Evolutionary conservation across 2,329 filamentous ascomycete species (phyloP), one percentile per base, ranked within the genome.

Genomic region (Penicillium olsonii): DNA sequence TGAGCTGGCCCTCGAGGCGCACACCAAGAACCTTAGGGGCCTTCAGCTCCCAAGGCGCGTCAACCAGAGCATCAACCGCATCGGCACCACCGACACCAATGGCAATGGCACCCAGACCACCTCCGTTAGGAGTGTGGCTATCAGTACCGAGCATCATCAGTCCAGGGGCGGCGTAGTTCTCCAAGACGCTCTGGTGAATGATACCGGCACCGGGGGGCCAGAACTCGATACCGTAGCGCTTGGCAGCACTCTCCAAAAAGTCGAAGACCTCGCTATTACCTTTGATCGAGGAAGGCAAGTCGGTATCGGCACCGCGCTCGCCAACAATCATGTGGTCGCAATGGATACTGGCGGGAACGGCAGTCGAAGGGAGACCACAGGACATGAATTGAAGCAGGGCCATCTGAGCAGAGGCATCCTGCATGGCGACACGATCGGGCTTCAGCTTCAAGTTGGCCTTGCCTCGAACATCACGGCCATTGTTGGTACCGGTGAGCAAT

Each of bases 271-370:
- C 94, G 71, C 91, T 91, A 74, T 99, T 99, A 39, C 88, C 87
- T 72, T 87, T 80, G 55, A 99, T 95, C 35, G 91, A 94, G 26
- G 87, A 84, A 22, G 87, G 83, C 54, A 99, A 75, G 75, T 99
- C 94, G 19, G 84, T 82, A 63, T 92, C 87, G 29, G 92, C 94
- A 51, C 94, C 94, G 68, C 86, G 88, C 74, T 95, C 87, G 48
- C 92, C 94, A 24, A 97, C 92, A 75, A 99, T 97, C 85, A 99
- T 87, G 73, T 99, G 94, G 76, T 99, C 94, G 75, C 94, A 99
- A 77, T 99, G 94, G 62, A 97, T 96, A 71, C 92, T 96, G 41
- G 94, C 92, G 10, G 94, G 94, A 42, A 99, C 92, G 9, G 92
- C 92, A 2, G 94, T 96, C 52, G 84, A 84, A 22, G 87, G 88